Base-by-base conservation (phyloP, 2,329 filamentous ascomycete species). In the Trichoderma guizhouense region DNA sequence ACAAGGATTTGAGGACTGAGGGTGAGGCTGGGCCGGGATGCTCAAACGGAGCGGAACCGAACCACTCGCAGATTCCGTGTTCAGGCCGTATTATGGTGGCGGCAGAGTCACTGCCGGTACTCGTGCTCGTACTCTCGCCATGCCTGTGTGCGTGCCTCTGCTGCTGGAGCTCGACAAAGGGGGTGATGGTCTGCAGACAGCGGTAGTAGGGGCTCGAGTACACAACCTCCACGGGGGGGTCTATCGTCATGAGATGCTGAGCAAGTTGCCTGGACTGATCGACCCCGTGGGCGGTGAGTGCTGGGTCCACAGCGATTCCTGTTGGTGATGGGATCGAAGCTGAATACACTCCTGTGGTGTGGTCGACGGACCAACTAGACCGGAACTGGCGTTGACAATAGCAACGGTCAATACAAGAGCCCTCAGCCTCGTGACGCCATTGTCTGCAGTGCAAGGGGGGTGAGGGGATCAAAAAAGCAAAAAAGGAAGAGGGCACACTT, bases 161-260 rank as follows among this genome's bases (percentile, higher is more conserved):
- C 53, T 74, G 78, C 75, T 80, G 78, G 64, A 89, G 84, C 12
- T 84, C 80, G 63, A 91, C 84, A 76, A 91, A 91, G 0, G 94
- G 94, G 62, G 87, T 85, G 67, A 97, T 89, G 2, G 94, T 97
- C 83, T 97, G 92, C 55, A 97, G 84, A 79, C 94, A 97, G 74
- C 94, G 89, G 81, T 96, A 97, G 82, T 94, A 97, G 0, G 93
- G 92, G 73, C 91, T 94, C 36, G 90, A 92, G 83, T 97, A 98
- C 75, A 98, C 87, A 61, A 86, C 86, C 68, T 94, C 91, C 72
- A 95, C 87, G 1, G 91, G 88, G 39, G 92, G 92, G 21, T 89
- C 82, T 58, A 93, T 79, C 0, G 83, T 84, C 72, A 85, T 79
- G 62, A 97, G 85, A 78, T 93, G 87, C 8, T 81, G 83, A 3